Evolutionary conservation across 805 yeast genomes (phyloP).

Genomic region (Kuraishia piskuri): DNA sequence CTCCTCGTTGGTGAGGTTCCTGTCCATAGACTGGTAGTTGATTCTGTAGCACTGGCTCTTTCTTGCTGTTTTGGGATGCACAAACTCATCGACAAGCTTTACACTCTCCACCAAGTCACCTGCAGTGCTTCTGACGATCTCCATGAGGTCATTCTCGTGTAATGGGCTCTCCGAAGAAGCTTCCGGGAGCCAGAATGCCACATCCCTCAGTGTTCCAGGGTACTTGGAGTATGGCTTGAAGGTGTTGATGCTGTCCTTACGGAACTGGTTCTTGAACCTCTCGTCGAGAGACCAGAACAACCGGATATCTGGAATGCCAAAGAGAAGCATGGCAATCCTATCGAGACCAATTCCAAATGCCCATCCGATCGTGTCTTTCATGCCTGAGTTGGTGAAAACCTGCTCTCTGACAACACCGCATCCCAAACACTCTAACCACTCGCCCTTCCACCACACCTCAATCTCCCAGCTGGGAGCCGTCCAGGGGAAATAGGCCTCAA

Average conservation of each 20-base stretch:
- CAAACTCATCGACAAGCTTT: conserved; percentile 67
- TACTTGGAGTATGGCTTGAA: conserved; percentile 87
- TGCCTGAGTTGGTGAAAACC: conserved; percentile 67
- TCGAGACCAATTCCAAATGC: conserved; percentile 97
- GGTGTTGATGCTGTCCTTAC: conserved; percentile 50
- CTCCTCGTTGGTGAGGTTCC: conserved; percentile 80
- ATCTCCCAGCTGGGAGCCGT: conserved; percentile 98
- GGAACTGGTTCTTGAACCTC: conserved; percentile 69
- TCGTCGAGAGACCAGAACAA: conserved; percentile 84
- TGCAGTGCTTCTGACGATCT: conserved; percentile 73
- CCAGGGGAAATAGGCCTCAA: conserved; percentile 95
- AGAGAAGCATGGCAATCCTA: conserved; percentile 89
- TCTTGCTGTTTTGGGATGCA: conserved; percentile 73
- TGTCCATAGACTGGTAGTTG: conserved; percentile 92
- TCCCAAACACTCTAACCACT: conserved; percentile 96
- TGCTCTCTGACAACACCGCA: conserved; percentile 84
- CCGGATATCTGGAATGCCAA: conserved; percentile 93
- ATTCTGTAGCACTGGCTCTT: conserved; percentile 82
- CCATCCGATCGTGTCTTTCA: conserved; percentile 75
- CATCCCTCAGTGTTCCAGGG: conserved; percentile 81
- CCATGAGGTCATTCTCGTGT: conserved; percentile 92
- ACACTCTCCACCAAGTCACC: conserved; percentile 90
- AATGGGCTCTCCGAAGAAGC: conserved; percentile 22
- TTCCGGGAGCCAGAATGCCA: conserved; percentile 81
- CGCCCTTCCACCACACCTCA: conserved; percentile 98